Conservation (phyloP, 805 yeast genomes). For the Saccharomycopsis olivae region DNA sequence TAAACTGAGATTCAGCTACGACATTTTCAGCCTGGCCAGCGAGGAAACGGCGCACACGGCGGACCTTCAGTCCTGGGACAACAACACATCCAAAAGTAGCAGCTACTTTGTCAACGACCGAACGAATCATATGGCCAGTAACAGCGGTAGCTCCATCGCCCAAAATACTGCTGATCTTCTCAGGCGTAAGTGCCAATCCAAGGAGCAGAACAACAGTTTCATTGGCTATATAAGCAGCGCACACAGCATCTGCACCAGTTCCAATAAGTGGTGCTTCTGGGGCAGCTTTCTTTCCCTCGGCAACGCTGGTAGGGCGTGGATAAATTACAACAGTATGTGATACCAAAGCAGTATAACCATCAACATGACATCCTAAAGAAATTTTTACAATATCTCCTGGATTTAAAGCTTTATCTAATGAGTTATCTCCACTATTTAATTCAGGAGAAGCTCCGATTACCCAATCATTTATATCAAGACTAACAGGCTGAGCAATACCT, state of each 20-base stretch:
- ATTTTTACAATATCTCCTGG: slow-evolving; percentile 84
- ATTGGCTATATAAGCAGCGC: slow-evolving; percentile 82
- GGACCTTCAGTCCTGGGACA: slow-evolving; percentile 86
- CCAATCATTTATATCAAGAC: slow-evolving; percentile 74
- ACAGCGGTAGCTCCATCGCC: slow-evolving; percentile 30
- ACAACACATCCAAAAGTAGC: slow-evolving; percentile 70
- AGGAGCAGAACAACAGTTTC: slow-evolving; percentile 76
- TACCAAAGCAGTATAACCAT: slow-evolving; percentile 83
- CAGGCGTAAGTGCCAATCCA: slow-evolving; percentile 66
- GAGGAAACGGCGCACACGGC: slow-evolving; percentile 85
- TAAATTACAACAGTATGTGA: slow-evolving; percentile 82
- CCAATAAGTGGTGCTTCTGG: slow-evolving; percentile 81
- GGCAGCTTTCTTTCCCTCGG: slow-evolving; percentile 16
- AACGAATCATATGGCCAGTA: slow-evolving; percentile 61
- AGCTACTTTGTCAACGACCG: slow-evolving; percentile 81
- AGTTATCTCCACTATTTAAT: slow-evolving; percentile 34
- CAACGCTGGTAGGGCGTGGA: slow-evolving; percentile 36
- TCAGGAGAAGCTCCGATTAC: slow-evolving; percentile 82
- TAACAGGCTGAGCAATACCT: slow-evolving; percentile 89
- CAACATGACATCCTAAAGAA: slow-evolving; percentile 82
- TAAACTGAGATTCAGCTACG: slow-evolving; percentile 84
- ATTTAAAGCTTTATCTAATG: slow-evolving; percentile 28
- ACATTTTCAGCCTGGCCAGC: slow-evolving; percentile 94
- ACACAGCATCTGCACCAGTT: slow-evolving; percentile 74
- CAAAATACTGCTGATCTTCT: slow-evolving; percentile 52